A percentile compares a stretch with the other conserved stretches of the same genome.
phyloP scores from a whole-genome alignment of 2,329 filamentous ascomycete species.

The Xylariaceae sp. region DNA sequence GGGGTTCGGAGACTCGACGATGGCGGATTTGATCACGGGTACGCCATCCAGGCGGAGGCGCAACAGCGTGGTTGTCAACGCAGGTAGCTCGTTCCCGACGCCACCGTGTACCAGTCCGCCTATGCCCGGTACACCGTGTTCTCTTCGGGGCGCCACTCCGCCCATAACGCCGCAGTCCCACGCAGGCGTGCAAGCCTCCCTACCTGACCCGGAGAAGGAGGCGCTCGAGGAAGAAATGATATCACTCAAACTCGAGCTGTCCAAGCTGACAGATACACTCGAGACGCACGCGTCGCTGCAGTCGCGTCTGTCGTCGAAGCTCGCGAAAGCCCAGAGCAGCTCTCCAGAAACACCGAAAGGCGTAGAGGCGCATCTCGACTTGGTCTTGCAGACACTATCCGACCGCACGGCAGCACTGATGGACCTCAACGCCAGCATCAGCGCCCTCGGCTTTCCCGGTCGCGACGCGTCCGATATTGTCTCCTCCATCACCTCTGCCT shows the following conservation, averaged over 20 bases:
- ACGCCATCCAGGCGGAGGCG: constrained; percentile 39
- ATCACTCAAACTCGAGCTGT: constrained; percentile 44
- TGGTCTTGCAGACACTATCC: constrained; percentile 40
- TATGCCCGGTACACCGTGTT: constrained; percentile 34
- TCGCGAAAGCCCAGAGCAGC: constrained; percentile 10
- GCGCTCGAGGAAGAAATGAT: constrained; percentile 42
- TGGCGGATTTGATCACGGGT: constrained; percentile 47
- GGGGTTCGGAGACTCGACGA: constrained; percentile 44
- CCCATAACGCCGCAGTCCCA: constrained; percentile 26
- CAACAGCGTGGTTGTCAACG: constrained; percentile 1
- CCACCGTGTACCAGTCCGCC: constrained; percentile 49
- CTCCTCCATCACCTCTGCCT: constrained; percentile 40
- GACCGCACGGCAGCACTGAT: constrained; percentile 45
- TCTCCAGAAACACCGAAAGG: constrained; percentile 9
- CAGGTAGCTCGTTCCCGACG: constrained; percentile 44
- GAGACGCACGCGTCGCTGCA: constrained; percentile 43
- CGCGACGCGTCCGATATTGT: constrained; percentile 45
- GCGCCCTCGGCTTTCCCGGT: constrained; percentile 47
- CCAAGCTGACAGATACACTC: constrained; percentile 43
- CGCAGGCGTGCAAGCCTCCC: constrained; percentile 34
- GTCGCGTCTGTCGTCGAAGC: constrained; percentile 23
- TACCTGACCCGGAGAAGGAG: constrained; percentile 40
- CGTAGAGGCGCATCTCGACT: constrained; percentile 39
- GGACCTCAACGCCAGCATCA: constrained; percentile 41
- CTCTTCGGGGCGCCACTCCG: constrained; percentile 9